Evolutionary conservation across 169 alveolate species (phyloP).

Genomic region (Cytauxzoon felis): DNA sequence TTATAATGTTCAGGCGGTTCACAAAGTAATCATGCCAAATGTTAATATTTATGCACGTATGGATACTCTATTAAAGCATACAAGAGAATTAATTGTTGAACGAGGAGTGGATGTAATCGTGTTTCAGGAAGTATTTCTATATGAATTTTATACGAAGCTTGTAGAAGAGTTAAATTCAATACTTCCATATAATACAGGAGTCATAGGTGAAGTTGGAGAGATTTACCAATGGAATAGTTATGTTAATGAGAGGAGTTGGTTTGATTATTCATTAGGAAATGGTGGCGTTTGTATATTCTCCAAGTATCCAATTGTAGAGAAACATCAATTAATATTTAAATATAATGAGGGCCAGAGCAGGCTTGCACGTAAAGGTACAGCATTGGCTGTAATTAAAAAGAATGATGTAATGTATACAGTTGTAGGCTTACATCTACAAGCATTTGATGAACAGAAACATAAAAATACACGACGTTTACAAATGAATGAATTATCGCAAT

Average conservation of each 20-base stretch:
- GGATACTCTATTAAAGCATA: slow-evolving; percentile 9
- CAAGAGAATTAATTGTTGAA: slow-evolving; percentile 28
- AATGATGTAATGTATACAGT: slow-evolving; percentile 62
- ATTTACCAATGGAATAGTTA: not conserved
- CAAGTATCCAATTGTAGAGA: slow-evolving; percentile 13
- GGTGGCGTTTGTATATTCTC: slow-evolving; percentile 56
- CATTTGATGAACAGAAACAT: slow-evolving; percentile 52
- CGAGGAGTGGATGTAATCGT: slow-evolving; percentile 59
- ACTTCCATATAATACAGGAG: slow-evolving; percentile 55
- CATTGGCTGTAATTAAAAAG: slow-evolving; percentile 60
- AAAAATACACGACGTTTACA: slow-evolving; percentile 67
- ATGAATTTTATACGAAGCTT: slow-evolving; percentile 3
- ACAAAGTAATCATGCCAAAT: slow-evolving; percentile 17
- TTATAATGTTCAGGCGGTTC: slow-evolving; percentile 67
- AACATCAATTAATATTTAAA: slow-evolving; percentile 17
- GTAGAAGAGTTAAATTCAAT: slow-evolving; percentile 1
- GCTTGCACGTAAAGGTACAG: slow-evolving; percentile 76
- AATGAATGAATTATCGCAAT: slow-evolving; percentile 63
- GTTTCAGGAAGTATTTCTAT: slow-evolving; percentile 61
- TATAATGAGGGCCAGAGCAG: not conserved
- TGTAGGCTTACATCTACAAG: slow-evolving; percentile 80
- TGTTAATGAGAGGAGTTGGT: too few species aligned
- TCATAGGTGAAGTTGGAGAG: slow-evolving; percentile 7
- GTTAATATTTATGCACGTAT: slow-evolving; percentile 3
- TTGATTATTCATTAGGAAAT: not conserved